Evolutionary conservation across 805 yeast genomes (phyloP), one percentile per base, ranked within the genome.

Genomic region (Ogataea ganodermae): DNA sequence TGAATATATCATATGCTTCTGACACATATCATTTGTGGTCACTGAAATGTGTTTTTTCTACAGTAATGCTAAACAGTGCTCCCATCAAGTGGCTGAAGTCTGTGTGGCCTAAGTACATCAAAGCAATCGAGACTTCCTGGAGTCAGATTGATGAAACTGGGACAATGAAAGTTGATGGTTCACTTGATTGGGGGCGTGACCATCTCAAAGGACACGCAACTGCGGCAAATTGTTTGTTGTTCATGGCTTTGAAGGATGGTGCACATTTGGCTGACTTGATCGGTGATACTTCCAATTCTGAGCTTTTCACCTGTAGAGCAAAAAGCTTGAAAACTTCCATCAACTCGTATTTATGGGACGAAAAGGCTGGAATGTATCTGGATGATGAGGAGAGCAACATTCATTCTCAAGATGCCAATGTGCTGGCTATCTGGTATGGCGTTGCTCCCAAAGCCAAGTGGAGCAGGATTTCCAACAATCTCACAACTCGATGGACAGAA

Each of bases 1-100:
- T 38, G n/a, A n/a, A n/a, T 13, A 9, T 38, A 24, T 38, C 42
- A 7, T 38, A 38, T 17, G 31, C 32, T 7, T 38, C 42, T 5
- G 42, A 38, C 17, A 22, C 42, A 3, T 38, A 38, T 24, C 42
- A 38, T 13, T 26, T 38, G 23, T 38, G 42, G 42, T 38, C 42
- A 9, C 26, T 38, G 22, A 38, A 38, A 18, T 38, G 42, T 24
- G 32, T 38, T 4, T 38, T 27, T n/a, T 17, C 23, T 10, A 38
- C 42, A 6, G 32, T 38, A 22, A 26, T 16, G 24, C 32, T 38
- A 23, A 38, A 38, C 23, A 27, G 42, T 9, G 32, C 22, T 4
- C 16, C 42, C 4, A 8, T 24, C 13, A 13, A n/a, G 2, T 38
- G 42, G 42, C 42, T 38, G 13, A 24, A 9, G 14, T 9, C 7